Evolutionary conservation across 2,329 filamentous ascomycete genomes (phyloP).

Genomic region (Coleophoma eucalyptorum): DNA sequence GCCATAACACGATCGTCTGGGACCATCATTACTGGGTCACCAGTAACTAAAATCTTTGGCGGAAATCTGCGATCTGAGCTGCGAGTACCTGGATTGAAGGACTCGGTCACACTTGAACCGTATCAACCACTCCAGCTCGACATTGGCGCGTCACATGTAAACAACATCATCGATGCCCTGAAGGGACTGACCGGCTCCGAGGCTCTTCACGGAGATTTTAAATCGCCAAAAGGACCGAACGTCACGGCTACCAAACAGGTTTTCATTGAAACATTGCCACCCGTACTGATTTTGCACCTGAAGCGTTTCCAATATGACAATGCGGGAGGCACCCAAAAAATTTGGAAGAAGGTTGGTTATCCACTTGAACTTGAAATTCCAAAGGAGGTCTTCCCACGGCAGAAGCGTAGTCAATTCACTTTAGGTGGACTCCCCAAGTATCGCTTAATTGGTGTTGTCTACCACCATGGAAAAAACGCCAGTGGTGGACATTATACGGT

Average conservation of each 20-base stretch:
- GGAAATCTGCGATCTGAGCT: conserved; percentile 88
- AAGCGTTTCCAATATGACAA: conserved; percentile 97
- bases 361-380: conserved; percentile 93
- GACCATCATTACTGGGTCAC: conserved; percentile 68
- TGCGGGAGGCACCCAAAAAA: conserved; percentile 86
- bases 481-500: conserved; percentile 96
- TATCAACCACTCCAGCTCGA: conserved; percentile 95
- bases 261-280: conserved; percentile 86
- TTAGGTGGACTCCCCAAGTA: conserved; percentile 77
- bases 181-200: conserved; percentile 82
- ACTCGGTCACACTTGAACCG: conserved; percentile 87
- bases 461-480: conserved; percentile 96
- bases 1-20: conserved; percentile 85
- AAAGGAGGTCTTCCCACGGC: conserved; percentile 78
- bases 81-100: conserved; percentile 78
- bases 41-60: conserved; percentile 91
- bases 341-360: conserved; percentile 97
- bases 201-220: conserved; percentile 79
- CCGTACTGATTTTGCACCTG: conserved; percentile 88
- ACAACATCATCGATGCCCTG: conserved; percentile 88
- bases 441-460: conserved; percentile 83
- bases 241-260: conserved; percentile 87
- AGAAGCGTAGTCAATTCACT: conserved; percentile 60
- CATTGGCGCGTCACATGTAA: conserved; percentile 81
- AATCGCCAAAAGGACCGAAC: conserved; percentile 71